Base-by-base conservation (phyloP, 768 basidiomycete species). In the Xanthoconium stramineum region DNA sequence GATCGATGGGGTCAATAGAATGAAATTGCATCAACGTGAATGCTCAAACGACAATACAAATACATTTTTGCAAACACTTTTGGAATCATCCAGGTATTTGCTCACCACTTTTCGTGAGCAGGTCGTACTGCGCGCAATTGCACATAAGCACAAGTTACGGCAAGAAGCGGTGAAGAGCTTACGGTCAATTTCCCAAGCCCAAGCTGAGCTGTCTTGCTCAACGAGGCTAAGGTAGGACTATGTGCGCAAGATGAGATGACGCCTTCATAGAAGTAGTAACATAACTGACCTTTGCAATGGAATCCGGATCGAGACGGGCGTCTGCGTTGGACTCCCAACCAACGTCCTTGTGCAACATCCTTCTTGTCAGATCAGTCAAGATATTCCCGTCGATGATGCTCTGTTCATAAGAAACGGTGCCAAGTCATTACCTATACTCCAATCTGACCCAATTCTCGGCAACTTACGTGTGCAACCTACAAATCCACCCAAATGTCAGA, bases 141-240 rank as follows among this genome's bases (percentile, higher is more conserved):
- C n/a, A 28, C 6, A 48, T 49, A 0, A 52, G 35, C 13, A 30
- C 6, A 13, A 29, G 37, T 47, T 33, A 28, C 2, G 8, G 19
- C 13, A 37, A 44, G 36, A 4, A 33, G 43, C 9, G 15, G 17
- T 6, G 43, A 24, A 19, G 48, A 3, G 73, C 87, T 75, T 64
- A 89, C 88, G 74, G 59, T 91, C 89, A 32, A 91, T 76, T 65
- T 91, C 89, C 87, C 88, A 91, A 10, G 86, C 85, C 85, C 81
- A 88, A 7, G 85, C 80, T 39, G 86, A 86, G 30, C 81, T 78
- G 50, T 88, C 85, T 71, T 90, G 89, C 49, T 83, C 79, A 8
- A 75, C 79, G 19, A 91, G 81, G 65, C 80, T 81, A 33, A 87
- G 71, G 63, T 89, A 89, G 1, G 84, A 72, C 88, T 90, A 58